Conservation (phyloP, 192 early-diverging fungal genomes). For the Chytriomyces confervae region DNA sequence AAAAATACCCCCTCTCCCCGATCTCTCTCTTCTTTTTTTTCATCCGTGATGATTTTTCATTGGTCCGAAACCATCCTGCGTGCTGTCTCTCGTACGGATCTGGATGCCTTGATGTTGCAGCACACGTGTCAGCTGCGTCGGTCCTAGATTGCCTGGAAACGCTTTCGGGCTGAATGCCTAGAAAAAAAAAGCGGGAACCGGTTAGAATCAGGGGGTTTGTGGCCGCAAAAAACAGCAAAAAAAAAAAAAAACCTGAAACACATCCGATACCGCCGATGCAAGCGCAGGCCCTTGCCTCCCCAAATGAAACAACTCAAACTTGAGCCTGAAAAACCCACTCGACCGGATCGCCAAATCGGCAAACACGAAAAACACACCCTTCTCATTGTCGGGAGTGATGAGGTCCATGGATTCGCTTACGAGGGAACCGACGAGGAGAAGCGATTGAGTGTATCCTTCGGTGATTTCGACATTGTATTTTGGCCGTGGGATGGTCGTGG, state of each 20-base stretch:
- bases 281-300: constrained; percentile 23
- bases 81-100: too few species aligned
- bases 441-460: constrained; percentile 14
- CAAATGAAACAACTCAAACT: constrained; percentile 44
- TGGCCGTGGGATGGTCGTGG: not conserved
- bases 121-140: too few species aligned
- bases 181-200: too few species aligned
- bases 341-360: constrained; percentile 47
- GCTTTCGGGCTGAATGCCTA: too few species aligned
- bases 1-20: too few species aligned
- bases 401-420: constrained; percentile 42
- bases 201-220: not conserved
- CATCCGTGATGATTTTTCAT: too few species aligned
- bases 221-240: too few species aligned
- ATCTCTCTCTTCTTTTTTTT: too few species aligned
- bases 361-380: constrained; percentile 51
- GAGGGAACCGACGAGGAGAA: constrained; percentile 44
- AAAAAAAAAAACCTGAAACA: not conserved
- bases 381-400: constrained; percentile 32
- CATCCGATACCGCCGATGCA: constrained; percentile 8
- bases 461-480: not conserved
- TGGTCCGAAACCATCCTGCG: too few species aligned
- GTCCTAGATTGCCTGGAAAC: too few species aligned
- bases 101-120: too few species aligned
- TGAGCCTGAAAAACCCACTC: constrained; percentile 43